phyloP scores from a whole-genome alignment of 495 filamentous ascomycete species.

The Hamigera avellanea region DNA sequence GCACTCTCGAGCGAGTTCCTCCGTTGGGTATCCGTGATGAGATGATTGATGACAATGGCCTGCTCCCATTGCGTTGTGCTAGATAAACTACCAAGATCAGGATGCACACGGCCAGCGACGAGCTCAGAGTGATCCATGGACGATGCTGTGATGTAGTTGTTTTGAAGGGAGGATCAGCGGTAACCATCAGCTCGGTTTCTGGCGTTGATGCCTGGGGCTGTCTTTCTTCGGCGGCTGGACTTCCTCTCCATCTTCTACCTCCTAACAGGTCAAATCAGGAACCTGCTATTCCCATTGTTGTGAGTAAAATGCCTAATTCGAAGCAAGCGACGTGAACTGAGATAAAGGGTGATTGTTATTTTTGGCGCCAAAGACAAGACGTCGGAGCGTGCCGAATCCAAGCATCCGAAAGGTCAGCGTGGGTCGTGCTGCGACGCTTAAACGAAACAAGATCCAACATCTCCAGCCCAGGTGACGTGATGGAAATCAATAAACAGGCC shows the following conservation, averaged over 20 bases:
- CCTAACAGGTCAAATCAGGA: too few relatives aligned
- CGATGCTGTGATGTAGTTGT: not conserved
- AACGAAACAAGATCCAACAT: too few relatives aligned
- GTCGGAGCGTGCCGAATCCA: not conserved
- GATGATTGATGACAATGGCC: not conserved
- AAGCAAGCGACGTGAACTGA: too few relatives aligned
- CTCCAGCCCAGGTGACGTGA: too few relatives aligned
- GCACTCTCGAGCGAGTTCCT: not conserved
- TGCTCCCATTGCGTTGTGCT: not conserved
- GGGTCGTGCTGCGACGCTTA: not conserved
- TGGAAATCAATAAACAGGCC: too few relatives aligned
- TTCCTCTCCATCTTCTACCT: conserved; percentile 4
- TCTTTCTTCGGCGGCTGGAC: conserved; percentile 2
- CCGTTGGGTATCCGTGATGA: not conserved
- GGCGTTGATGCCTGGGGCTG: not conserved
- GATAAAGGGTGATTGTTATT: too few relatives aligned
- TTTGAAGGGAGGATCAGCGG: not conserved
- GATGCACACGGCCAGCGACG: conserved; percentile 7
- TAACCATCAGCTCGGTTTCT: not conserved
- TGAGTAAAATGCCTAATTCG: too few relatives aligned
- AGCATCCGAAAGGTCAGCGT: not conserved
- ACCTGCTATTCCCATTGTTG: too few relatives aligned
- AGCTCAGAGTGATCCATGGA: conserved; percentile 4
- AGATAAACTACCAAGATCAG: conserved; percentile 11
- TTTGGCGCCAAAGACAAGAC: too few relatives aligned